Conservation (phyloP, 2,329 filamentous ascomycete genomes). For the Chrysoporthe deuterocubensis region DNA sequence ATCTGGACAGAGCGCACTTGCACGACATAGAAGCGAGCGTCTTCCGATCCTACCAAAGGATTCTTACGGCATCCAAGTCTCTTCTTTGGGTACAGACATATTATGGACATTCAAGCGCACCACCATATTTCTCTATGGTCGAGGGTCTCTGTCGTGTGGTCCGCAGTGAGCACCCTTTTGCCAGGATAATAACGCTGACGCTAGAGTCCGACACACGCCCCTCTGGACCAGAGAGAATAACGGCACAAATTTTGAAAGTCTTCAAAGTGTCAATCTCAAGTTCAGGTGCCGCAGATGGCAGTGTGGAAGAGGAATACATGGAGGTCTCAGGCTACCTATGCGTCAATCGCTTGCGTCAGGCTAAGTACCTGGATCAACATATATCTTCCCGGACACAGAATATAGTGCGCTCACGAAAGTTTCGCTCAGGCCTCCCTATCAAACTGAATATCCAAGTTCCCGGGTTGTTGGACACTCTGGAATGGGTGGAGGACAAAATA, state of each 20-base stretch:
- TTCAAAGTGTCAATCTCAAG: neutral
- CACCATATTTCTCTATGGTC: conserved; percentile 8
- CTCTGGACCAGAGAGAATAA: neutral
- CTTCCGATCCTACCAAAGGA: neutral
- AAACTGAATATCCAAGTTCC: neutral
- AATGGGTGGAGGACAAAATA: conserved; percentile 8
- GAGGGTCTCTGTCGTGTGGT: conserved; percentile 8
- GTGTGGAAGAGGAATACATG: neutral
- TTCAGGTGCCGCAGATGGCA: neutral
- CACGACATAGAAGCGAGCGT: neutral
- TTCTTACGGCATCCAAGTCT: neutral
- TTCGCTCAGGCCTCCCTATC: neutral
- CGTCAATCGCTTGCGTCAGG: neutral
- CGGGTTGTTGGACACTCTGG: conserved; percentile 21
- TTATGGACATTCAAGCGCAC: neutral
- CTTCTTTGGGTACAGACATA: conserved; percentile 1
- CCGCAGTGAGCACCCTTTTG: conserved; percentile 2
- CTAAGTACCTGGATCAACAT: conserved; percentile 6
- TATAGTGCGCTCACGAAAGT: neutral
- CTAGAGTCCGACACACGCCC: neutral
- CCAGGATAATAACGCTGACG: neutral
- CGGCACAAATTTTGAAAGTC: neutral
- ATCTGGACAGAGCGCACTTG: neutral
- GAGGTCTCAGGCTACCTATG: neutral
- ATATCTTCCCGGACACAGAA: neutral